Evolutionary conservation across 768 basidiomycete genomes (phyloP), one percentile per base, ranked within the genome.

Genomic region (Amanita subjunquillea): DNA sequence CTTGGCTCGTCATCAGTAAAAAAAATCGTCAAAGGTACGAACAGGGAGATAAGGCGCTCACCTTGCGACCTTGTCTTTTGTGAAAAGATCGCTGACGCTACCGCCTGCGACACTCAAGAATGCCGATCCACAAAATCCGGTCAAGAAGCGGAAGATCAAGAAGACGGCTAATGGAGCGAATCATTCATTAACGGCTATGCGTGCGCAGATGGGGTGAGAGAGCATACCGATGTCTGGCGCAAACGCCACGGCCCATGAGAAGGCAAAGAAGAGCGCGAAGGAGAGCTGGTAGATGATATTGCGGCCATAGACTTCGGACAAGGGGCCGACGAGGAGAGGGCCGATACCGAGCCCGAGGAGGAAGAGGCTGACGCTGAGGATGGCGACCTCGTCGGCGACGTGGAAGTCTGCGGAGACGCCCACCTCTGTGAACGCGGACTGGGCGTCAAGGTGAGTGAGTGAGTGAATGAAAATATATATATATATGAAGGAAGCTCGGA

Each of bases 241-340:
- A 55, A 91, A 90, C 1, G 86, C 84, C 5, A 87, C 80, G 0
- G 86, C 83, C 59, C 83, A 84, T 17, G 81, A 79, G 51, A 85
- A 74, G 1, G 77, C 59, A 58, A 86, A 79, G 62, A 87, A 82
- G 4, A 79, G 56, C 1, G 68, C 56, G 56, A 83, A 89, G 0
- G 85, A 83, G 3, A 73, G 57, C 10, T 73, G 69, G 61, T 91
- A 88, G 10, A 89, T 75, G 39, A 73, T 62, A 51, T 78, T 81
- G 43, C 83, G 71, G 2, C 89, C 87, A 59, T 81, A 78, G 15
- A 86, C 73, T 57, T 84, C 78, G 17, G 69, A 62, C 12, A 77
- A 65, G 0, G 77, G 74, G 3, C 83, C 77, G 40, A 77, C 69
- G 40, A 88, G 73, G 7, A 79, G 58, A 1, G 79, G 77, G 0